A percentile compares a stretch with the other conserved stretches of the same genome.
These are phyloP conservation scores for Kalmusia sp. DNA, from an alignment of 2,329 filamentous ascomycete species.

Conservation along the genomic window DNA sequence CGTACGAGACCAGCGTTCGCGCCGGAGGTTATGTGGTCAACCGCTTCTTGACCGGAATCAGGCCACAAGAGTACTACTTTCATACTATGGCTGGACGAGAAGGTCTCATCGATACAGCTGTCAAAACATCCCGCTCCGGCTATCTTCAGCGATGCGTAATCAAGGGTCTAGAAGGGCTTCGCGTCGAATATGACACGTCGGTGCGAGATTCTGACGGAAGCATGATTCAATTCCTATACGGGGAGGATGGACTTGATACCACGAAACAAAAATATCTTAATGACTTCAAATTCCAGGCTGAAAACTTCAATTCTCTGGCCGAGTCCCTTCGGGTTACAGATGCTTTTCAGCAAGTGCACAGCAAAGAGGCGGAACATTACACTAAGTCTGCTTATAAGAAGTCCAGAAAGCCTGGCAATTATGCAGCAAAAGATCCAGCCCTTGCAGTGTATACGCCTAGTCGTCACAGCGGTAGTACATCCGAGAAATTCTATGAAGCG, in stretches of 20 bases:
- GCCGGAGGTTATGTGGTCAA: slow-evolving; percentile 94
- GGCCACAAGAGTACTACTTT: slow-evolving; percentile 98
- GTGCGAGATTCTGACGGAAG: slow-evolving; percentile 94
- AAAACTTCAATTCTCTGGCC: slow-evolving; percentile 83
- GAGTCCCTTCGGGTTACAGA: slow-evolving; percentile 74
- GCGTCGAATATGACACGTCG: slow-evolving; percentile 90
- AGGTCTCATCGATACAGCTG: slow-evolving; percentile 97
- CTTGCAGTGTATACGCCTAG: slow-evolving; percentile 76
- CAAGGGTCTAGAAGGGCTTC: slow-evolving; percentile 96
- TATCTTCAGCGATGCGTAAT: slow-evolving; percentile 97
- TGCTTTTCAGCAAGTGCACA: slow-evolving; percentile 62
- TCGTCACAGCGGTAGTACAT: slow-evolving; percentile 82
- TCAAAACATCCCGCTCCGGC: slow-evolving; percentile 96
- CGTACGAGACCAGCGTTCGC: slow-evolving; percentile 86
- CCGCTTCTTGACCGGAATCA: slow-evolving; percentile 96
- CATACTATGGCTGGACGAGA: slow-evolving; percentile 99
- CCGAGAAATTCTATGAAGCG: slow-evolving; percentile 79
- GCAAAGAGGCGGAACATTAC: slow-evolving; percentile 69
- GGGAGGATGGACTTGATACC: slow-evolving; percentile 93
- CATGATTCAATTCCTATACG: slow-evolving; percentile 93
- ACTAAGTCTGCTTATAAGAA: slow-evolving; percentile 77
- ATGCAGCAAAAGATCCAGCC: slow-evolving; percentile 76
- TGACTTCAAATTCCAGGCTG: slow-evolving; percentile 87
- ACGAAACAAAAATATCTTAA: slow-evolving; percentile 91
- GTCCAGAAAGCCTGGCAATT: slow-evolving; percentile 74